phyloP scores from a whole-genome alignment of 2,329 filamentous ascomycete species.

The Nectriaceae sp. region DNA sequence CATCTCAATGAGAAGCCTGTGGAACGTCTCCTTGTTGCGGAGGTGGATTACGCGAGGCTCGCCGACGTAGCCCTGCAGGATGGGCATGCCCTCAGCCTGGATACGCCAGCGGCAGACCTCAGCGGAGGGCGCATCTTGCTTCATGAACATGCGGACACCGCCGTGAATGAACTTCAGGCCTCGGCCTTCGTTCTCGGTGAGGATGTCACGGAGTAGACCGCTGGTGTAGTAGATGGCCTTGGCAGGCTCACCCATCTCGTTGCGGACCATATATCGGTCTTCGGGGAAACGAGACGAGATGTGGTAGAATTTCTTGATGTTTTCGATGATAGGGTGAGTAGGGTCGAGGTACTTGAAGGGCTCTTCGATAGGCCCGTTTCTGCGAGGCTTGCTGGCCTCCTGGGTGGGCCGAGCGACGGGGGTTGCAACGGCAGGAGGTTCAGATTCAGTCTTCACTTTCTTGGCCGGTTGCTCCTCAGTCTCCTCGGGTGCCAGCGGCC shows the following conservation, averaged over 20 bases:
- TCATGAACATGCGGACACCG: slow-evolving; percentile 98
- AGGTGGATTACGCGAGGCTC: slow-evolving; percentile 74
- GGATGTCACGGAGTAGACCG: slow-evolving; percentile 78
- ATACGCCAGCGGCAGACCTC: slow-evolving; percentile 93
- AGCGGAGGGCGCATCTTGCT: slow-evolving; percentile 86
- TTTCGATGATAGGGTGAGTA: slow-evolving; percentile 73
- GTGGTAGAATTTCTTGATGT: slow-evolving; percentile 83
- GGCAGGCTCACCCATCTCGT: slow-evolving; percentile 81
- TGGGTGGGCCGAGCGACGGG: slow-evolving; percentile 28
- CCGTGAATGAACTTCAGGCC: slow-evolving; percentile 96
- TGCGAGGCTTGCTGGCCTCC: slow-evolving; percentile 37
- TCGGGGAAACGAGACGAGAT: slow-evolving; percentile 82
- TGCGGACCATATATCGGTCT: slow-evolving; percentile 94
- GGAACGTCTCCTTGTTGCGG: slow-evolving; percentile 76
- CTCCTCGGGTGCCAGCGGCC: slow-evolving; percentile 38
- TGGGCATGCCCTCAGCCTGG: slow-evolving; percentile 89
- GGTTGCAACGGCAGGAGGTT: slow-evolving; percentile 18
- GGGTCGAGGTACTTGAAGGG: slow-evolving; percentile 87
- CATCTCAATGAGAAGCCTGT: slow-evolving; percentile 88
- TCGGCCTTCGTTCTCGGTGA: slow-evolving; percentile 83
- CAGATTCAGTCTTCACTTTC: slow-evolving; percentile 47
- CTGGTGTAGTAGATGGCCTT: slow-evolving; percentile 98
- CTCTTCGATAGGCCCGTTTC: slow-evolving; percentile 71
- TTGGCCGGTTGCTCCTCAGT: slow-evolving; percentile 45
- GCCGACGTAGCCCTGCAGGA: slow-evolving; percentile 88